phyloP scores from a whole-genome alignment of 257 asterid species.

The Hygrophila difformis region DNA sequence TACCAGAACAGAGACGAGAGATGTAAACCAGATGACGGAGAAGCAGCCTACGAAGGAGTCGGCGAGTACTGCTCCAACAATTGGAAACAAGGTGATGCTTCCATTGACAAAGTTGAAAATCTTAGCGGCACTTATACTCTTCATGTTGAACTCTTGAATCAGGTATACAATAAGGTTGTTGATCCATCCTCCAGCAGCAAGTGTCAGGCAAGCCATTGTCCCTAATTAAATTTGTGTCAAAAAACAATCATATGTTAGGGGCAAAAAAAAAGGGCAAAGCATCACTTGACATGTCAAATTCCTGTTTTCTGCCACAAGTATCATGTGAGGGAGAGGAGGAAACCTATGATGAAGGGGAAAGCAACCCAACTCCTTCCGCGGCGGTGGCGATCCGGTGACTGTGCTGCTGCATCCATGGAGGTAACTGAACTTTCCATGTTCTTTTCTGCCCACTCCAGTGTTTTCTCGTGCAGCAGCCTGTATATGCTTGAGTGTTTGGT shows the following conservation, averaged over 20 bases:
- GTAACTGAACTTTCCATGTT: constrained; percentile 19
- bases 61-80: constrained; percentile 63
- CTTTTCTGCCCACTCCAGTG: no score
- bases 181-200: constrained; percentile 69
- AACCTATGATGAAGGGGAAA: constrained; percentile 55
- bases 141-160: constrained; percentile 65
- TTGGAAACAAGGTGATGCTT: constrained; percentile 64
- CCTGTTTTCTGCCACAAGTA: no score
- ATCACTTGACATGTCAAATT: no score
- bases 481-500: no score
- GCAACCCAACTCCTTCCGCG: constrained; percentile 56
- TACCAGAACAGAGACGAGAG: constrained; percentile 68
- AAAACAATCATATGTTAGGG: neutral
- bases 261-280: no score
- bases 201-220: constrained; percentile 45
- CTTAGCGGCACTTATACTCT: constrained; percentile 69
- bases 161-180: constrained; percentile 61
- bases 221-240: constrained; percentile 22
- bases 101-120: constrained; percentile 60
- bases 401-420: constrained; percentile 18
- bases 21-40: constrained; percentile 70
- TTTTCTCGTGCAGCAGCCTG: no score
- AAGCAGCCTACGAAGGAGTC: constrained; percentile 64
- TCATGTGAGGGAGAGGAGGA: neutral
- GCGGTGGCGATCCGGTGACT: neutral